A percentile compares a stretch with the other conserved stretches of the same genome.
Conservation (phyloP, 2,329 filamentous ascomycete genomes). For the Albophoma yamanashiensis region DNA sequence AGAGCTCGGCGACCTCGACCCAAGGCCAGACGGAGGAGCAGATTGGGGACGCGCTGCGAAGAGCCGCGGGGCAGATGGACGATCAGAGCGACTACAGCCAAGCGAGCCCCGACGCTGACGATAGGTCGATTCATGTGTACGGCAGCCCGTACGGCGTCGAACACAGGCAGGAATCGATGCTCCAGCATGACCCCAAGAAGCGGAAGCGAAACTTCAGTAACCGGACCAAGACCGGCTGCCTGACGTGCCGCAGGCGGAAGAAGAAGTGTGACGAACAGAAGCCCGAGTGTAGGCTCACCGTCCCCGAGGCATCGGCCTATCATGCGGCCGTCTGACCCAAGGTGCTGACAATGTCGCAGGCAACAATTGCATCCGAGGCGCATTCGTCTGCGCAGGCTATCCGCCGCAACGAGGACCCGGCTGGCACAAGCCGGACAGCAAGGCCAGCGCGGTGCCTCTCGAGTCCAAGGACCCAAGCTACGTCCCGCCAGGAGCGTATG, state of each 20-base stretch:
- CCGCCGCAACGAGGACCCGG: slow-evolving; percentile 60
- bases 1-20: slow-evolving; percentile 31
- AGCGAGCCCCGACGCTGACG: slow-evolving; percentile 44
- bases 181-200: slow-evolving; percentile 56
- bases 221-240: slow-evolving; percentile 87
- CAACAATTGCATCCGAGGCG: slow-evolving; percentile 82
- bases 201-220: slow-evolving; percentile 82
- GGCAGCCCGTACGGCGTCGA: slow-evolving; percentile 33
- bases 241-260: slow-evolving; percentile 84
- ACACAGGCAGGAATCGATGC: slow-evolving; percentile 34
- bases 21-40: slow-evolving; percentile 41
- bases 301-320: background rate
- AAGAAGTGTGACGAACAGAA: slow-evolving; percentile 97
- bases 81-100: slow-evolving; percentile 38
- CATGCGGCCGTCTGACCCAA: background rate
- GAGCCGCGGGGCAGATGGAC: slow-evolving; percentile 34
- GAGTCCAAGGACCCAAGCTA: slow-evolving; percentile 72
- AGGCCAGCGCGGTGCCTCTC: slow-evolving; percentile 59
- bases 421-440: slow-evolving; percentile 68
- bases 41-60: slow-evolving; percentile 30
- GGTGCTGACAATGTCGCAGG: slow-evolving; percentile 33
- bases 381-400: slow-evolving; percentile 88
- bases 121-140: slow-evolving; percentile 30
- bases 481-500: slow-evolving; percentile 49
- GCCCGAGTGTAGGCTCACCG: slow-evolving; percentile 64